A percentile compares a stretch with the other conserved stretches of the same genome.
These are phyloP conservation scores for Rhodotorula kratochvilovae DNA, from an alignment of 768 basidiomycete genomes.

Conservation along the genomic window DNA sequence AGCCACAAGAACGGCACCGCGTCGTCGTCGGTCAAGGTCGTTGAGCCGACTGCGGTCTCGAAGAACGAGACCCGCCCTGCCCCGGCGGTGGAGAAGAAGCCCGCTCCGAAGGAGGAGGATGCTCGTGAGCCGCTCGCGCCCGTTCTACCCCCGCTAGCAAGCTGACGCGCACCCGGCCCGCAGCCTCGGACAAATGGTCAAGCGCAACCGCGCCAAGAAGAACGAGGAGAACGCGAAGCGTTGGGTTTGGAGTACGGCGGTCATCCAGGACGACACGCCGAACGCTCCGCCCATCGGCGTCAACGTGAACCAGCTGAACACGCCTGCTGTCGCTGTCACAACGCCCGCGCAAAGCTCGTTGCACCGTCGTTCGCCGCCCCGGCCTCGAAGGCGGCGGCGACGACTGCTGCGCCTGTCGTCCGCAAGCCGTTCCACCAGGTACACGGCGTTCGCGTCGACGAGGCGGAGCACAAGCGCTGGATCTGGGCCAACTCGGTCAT, in stretches of 20 bases:
- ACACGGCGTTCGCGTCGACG: neutral
- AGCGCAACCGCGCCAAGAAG: slow-evolving; percentile 12
- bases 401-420: neutral
- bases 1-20: neutral
- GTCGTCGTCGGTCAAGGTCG: neutral
- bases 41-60: neutral
- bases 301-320: slow-evolving; percentile 20
- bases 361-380: neutral
- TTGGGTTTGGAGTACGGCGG: slow-evolving; percentile 15
- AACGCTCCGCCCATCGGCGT: slow-evolving; percentile 5
- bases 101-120: neutral
- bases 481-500: slow-evolving; percentile 31
- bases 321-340: neutral
- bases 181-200: slow-evolving; percentile 18
- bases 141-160: too few relatives aligned
- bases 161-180: neutral
- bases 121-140: neutral
- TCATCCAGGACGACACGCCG: slow-evolving; percentile 26
- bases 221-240: slow-evolving; percentile 25
- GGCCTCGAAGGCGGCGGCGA: neutral
- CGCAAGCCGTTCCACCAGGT: neutral
- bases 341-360: neutral
- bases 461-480: slow-evolving; percentile 23
- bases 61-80: neutral
- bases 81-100: neutral